A percentile compares a stretch with the other conserved stretches of the same genome.
Conservation (phyloP, 345 rosid genomes). For the Populus euphratica region DNA sequence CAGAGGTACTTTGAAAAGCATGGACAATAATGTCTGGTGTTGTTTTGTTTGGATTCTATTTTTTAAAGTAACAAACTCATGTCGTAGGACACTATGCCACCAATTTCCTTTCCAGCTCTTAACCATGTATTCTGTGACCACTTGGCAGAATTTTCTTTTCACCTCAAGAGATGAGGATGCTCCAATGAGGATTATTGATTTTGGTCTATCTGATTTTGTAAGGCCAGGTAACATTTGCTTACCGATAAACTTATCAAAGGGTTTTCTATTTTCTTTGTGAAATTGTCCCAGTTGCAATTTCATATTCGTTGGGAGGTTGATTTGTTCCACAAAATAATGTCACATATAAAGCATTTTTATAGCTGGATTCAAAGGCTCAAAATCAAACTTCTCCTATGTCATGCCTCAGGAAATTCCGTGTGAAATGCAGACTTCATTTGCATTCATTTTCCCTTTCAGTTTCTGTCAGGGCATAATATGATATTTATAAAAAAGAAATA, state of each 20-base stretch:
- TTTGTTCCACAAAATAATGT: neutral
- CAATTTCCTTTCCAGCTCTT: neutral
- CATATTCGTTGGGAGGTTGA: neutral
- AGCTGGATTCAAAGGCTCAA: neutral
- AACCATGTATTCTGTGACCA: neutral
- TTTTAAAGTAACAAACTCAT: neutral
- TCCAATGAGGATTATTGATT: slow-evolving; percentile 79
- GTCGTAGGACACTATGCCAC: neutral
- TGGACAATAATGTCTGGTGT: neutral
- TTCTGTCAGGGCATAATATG: neutral
- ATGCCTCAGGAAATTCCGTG: neutral
- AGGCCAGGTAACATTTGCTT: slow-evolving; percentile 55
- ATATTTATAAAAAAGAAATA: neutral
- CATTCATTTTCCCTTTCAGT: no score
- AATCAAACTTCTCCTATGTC: neutral
- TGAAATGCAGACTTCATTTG: neutral
- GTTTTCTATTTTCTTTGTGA: neutral
- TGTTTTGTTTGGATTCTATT: neutral
- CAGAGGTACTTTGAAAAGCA: slow-evolving; percentile 52
- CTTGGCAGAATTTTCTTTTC: slow-evolving; percentile 82
- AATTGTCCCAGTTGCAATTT: neutral
- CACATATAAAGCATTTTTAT: neutral
- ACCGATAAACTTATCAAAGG: neutral
- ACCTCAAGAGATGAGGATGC: slow-evolving; percentile 73
- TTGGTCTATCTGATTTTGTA: slow-evolving; percentile 69